Base-by-base conservation (phyloP, 108 stramenopile species). In the Skeletonema grethae region DNA sequence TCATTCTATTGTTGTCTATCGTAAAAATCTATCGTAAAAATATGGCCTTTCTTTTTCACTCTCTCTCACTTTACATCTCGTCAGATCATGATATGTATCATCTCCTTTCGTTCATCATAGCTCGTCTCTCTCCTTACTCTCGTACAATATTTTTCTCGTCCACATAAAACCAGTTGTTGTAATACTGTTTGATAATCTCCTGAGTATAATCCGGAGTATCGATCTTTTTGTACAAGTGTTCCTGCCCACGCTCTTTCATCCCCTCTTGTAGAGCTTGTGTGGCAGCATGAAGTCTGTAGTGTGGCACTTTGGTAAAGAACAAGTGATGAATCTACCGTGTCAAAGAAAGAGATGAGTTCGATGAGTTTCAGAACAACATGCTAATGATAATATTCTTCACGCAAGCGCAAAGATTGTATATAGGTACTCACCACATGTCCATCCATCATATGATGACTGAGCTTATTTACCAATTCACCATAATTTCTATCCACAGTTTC, bases 361-460 rank as follows among this genome's bases (percentile, higher is more conserved):
- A 43, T 43, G 41, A 43, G 41, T 15, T 43, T 43, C 2, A 43
- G 15, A 3, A 1, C 25, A 28, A 28, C 25, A 1, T 28, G 25
- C 25, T 4, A 3, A 43, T 15, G 15, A 43, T 43, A 43, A 43
- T n/a, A n/a, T 4, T n/a, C 41, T 43, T 43, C 41, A 43, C 13
- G 15, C 13, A 43, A 15, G n/a, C 3, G 10, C n/a, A 41, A 41
- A 38, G 36, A 7, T 38, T 38, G 31, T 8, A 7, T n/a, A 28
- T 28, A 28, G 25, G 25, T 43, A 43, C 41, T 43, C 15, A 43
- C 75, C 5, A 97, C 93, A 65, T 97, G 96, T 5, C 96, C 96
- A 75, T 95, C 93, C 83, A 95, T 97, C 88, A 97, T 97, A 74
- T 97, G 91, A 81, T 97, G 96, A 32, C 74, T 76, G 56, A 93